Conservation (phyloP, 768 basidiomycete genomes). For the Tricholoma hemisulphureum region DNA sequence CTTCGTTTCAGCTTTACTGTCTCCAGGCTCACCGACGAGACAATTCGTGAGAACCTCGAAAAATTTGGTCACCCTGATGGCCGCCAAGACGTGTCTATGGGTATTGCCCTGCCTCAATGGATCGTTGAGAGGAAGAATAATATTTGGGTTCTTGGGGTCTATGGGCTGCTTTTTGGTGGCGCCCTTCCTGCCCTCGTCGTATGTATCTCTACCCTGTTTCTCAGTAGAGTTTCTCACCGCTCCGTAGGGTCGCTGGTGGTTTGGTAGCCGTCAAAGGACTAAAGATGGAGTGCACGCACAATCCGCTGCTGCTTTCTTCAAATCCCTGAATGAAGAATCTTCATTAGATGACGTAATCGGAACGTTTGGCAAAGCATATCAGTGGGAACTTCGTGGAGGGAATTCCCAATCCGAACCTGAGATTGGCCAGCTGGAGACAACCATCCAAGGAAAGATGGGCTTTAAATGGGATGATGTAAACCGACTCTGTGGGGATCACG, state of each 20-base stretch:
- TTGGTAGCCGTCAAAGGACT: constrained; percentile 82
- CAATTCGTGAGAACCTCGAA: constrained; percentile 85
- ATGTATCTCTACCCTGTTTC: constrained; percentile 17
- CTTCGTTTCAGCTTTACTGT: not conserved
- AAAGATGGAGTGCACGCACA: constrained; percentile 85
- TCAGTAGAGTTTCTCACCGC: not conserved
- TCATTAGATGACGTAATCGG: constrained; percentile 69
- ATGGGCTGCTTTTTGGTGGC: constrained; percentile 85
- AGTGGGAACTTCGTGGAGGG: constrained; percentile 48
- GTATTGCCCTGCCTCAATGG: constrained; percentile 93
- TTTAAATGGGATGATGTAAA: constrained; percentile 54
- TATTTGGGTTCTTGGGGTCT: constrained; percentile 84
- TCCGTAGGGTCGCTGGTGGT: constrained; percentile 90
- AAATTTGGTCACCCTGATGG: constrained; percentile 95
- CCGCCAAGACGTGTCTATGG: constrained; percentile 90
- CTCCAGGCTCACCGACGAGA: constrained; percentile 83
- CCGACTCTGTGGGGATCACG: constrained; percentile 38
- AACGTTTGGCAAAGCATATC: constrained; percentile 64
- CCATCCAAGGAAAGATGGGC: constrained; percentile 48
- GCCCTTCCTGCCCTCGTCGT: constrained; percentile 84
- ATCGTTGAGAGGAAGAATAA: constrained; percentile 90
- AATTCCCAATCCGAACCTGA: constrained; percentile 33
- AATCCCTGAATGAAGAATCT: constrained; percentile 76
- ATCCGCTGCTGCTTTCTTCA: constrained; percentile 89
- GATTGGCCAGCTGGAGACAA: constrained; percentile 49